Base-by-base conservation (phyloP, 2,329 filamentous ascomycete species). In the Xylariaceae sp. region DNA sequence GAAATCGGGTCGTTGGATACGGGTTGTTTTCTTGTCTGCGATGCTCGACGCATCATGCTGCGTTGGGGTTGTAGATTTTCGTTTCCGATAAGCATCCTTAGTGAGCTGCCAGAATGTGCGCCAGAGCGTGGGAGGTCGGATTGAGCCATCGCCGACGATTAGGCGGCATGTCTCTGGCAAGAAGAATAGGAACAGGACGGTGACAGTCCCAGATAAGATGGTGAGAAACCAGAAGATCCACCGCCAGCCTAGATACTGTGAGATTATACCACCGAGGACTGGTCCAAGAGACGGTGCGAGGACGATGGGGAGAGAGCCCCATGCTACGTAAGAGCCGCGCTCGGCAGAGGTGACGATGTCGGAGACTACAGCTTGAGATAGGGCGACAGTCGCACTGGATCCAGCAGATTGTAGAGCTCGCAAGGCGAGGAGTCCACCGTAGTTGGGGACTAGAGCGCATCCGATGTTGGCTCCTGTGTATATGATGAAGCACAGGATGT, bases 311-410 rank as follows among this genome's bases (percentile, higher is more conserved):
- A 69, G 60, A 12, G 68, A 70, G 38, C 68, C 74, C 59, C 70
- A 75, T 32, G 70, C 78, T 42, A 82, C 73, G 55, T 78, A 78
- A 14, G 70, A 66, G 14, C 79, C 79, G 44, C 82, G 70, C 58
- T 86, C 81, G 0, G 74, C 72, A 2, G 75, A 74, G 0, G 78
- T 81, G 1, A 75, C 71, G 2, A 82, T 68, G 54, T 86, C 83
- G 1, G 75, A 75, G 2, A 85, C 75, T 1, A 84, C 74, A 0
- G 75, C 81, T 38, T 67, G 63, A 43, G 63, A 66, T 1, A 86
- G 66, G 0, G 81, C 75, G 14, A 83, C 70, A 0, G 79, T 82
- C 1, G 76, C 75, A 46, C 73, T 77, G 42, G 73, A 76, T 0
- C 80, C 78, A 0, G 71, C 69, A 9, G 73, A 76, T 51, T 82